phyloP scores from a whole-genome alignment of 2,329 filamentous ascomycete genomes.

The Neofusicoccum ribis region DNA sequence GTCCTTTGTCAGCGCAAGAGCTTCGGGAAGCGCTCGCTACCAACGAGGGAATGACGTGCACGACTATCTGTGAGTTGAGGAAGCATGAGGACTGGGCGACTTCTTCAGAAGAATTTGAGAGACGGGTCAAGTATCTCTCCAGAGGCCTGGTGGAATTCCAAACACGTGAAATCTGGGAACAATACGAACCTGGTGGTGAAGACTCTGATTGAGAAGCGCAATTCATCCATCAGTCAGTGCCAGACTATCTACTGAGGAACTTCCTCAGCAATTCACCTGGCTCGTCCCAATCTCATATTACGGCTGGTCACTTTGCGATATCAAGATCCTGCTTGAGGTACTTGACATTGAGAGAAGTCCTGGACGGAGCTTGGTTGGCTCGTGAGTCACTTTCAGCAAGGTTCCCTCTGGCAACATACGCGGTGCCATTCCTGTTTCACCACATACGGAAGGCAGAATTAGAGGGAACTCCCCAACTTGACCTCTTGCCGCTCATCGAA shows the following conservation, averaged over 20 bases:
- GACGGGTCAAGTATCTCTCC: constrained; percentile 22
- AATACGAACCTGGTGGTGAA: constrained; percentile 22
- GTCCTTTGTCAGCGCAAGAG: constrained; percentile 21
- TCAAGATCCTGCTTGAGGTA: not conserved
- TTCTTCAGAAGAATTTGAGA: constrained; percentile 16
- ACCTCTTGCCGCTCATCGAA: not conserved
- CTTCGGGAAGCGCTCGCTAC: constrained; percentile 23
- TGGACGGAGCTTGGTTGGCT: not conserved
- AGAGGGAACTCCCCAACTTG: not conserved
- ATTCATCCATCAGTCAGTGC: constrained; percentile 25
- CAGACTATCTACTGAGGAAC: constrained; percentile 21
- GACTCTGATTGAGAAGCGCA: constrained; percentile 24
- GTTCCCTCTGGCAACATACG: not conserved
- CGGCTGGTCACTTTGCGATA: not conserved
- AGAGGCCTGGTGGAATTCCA: constrained; percentile 23
- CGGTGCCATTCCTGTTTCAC: not conserved
- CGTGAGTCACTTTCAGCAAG: not conserved
- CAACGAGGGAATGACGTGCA: constrained; percentile 20
- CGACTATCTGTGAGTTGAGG: not conserved
- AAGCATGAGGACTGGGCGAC: not conserved
- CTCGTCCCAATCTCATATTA: not conserved
- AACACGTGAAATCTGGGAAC: constrained; percentile 20
- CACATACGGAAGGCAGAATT: not conserved
- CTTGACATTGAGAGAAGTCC: not conserved
- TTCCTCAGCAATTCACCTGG: not conserved